phyloP scores from a whole-genome alignment of 257 asterid genomes.

The Catharanthus roseus region DNA sequence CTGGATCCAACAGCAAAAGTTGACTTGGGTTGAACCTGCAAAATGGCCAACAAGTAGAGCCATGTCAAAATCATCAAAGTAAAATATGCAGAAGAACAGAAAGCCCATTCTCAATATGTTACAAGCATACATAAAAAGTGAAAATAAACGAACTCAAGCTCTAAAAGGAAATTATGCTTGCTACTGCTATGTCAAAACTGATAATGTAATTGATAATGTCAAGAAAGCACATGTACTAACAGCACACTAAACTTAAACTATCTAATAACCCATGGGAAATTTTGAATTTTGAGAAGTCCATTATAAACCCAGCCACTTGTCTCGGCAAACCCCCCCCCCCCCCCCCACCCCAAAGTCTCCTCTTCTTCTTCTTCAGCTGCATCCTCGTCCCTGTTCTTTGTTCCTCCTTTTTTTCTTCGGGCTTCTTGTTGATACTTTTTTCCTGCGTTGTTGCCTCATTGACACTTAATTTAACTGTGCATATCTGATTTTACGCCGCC shows the following conservation, averaged over 20 bases:
- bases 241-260: background rate
- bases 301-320: too few species aligned
- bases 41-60: constrained; percentile 10
- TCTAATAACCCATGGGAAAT: background rate
- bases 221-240: background rate
- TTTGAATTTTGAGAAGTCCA: background rate
- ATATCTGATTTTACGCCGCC: background rate
- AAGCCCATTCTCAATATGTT: background rate
- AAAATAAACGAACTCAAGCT: too few species aligned
- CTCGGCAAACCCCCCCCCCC: too few species aligned
- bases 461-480: too few species aligned
- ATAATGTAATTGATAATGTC: background rate
- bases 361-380: background rate
- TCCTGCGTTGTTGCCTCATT: background rate
- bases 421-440: background rate
- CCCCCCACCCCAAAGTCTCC: too few species aligned
- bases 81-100: background rate
- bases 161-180: background rate
- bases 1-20: constrained; percentile 54
- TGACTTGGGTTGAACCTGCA: constrained; percentile 51
- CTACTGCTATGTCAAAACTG: background rate
- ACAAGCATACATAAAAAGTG: background rate
- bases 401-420: background rate
- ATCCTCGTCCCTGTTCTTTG: background rate
- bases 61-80: background rate